Base-by-base conservation (phyloP, 805 yeast genomes). In the Alloascoidea hylecoeti region DNA sequence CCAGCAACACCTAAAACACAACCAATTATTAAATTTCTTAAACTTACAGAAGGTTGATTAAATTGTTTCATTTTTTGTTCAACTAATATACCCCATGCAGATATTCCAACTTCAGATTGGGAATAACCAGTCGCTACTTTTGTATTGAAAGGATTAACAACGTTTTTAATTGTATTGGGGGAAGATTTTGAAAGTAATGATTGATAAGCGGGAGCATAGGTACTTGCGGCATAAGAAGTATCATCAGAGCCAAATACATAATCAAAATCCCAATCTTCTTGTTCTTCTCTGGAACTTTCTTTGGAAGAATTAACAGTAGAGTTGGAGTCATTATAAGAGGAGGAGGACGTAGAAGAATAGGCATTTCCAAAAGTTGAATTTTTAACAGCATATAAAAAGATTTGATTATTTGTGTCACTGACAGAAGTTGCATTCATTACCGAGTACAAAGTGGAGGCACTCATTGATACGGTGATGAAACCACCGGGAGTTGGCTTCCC, bases 1-100 rank as follows among this genome's bases (percentile, higher is more conserved):
- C 63, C 82, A 3, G 92, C 92, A 15, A 81, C 72, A 1, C 82
- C 94, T 30, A 86, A 61, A 16, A 82, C 84, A 1, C 82, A 78
- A 3, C 92, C 94, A 35, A 77, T 67, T 42, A 83, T 78, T 37
- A 86, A 78, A 44, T 72, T 72, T 1, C 77, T 67, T 33, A 86
- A 57, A 44, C 66, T 69, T 16, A 65, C 58, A 3, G 78, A 66
- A 0, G 95, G 92, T 2, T 63, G 70, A 52, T 72, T 60, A 52
- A 85, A 83, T 2, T 57, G 67, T 2, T 61, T 44, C 42, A 72
- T 66, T 1, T 66, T 58, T 51, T 84, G 94, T 45, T 78, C 78
- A 3, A 86, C 72, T 0, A 76, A 56, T 2, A 86, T 76, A n/a
- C 74, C 70, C 96, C 96, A 86, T 9, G 60, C n/a, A 9, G 9